Conservation (phyloP, 2,329 filamentous ascomycete species). For the Fonsecaea erecta region DNA sequence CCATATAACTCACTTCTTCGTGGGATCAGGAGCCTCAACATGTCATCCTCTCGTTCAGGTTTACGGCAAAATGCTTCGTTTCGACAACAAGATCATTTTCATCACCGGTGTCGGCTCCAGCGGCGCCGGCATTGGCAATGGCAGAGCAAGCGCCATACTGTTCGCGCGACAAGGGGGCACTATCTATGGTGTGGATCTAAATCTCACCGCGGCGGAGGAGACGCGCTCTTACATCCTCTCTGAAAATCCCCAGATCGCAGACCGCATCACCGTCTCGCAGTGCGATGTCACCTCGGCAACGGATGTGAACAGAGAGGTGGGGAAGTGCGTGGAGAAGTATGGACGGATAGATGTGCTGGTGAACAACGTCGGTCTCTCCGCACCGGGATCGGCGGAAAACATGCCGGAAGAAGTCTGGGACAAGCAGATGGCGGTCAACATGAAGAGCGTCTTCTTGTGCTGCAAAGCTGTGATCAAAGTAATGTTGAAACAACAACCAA, state of each 20-base stretch:
- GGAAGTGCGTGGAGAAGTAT: conserved; percentile 56
- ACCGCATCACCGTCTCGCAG: background rate
- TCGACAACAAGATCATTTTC: background rate
- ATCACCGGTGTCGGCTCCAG: background rate
- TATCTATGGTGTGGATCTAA: background rate
- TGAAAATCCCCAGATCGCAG: background rate
- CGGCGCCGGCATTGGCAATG: background rate
- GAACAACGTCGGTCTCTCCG: conserved; percentile 62
- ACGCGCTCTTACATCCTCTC: background rate
- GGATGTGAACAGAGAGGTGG: conserved; percentile 57
- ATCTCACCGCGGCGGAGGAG: background rate
- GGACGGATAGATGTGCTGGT: conserved; percentile 62
- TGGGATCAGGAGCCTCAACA: background rate
- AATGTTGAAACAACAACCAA: conserved; percentile 55
- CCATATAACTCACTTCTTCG: too few species aligned
- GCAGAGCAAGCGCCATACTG: background rate
- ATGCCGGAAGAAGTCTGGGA: conserved; percentile 57
- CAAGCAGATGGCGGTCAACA: conserved; percentile 57
- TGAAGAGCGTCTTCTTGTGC: conserved; percentile 61
- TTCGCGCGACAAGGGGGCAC: background rate
- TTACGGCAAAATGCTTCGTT: background rate
- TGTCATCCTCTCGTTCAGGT: background rate
- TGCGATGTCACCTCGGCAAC: conserved; percentile 56
- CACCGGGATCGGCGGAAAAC: conserved; percentile 53
- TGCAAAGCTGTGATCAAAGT: conserved; percentile 59